These are phyloP conservation scores for Ustilago hordei DNA, from an alignment of 1,284 basidiomycete genomes.

Conservation along the genomic window DNA sequence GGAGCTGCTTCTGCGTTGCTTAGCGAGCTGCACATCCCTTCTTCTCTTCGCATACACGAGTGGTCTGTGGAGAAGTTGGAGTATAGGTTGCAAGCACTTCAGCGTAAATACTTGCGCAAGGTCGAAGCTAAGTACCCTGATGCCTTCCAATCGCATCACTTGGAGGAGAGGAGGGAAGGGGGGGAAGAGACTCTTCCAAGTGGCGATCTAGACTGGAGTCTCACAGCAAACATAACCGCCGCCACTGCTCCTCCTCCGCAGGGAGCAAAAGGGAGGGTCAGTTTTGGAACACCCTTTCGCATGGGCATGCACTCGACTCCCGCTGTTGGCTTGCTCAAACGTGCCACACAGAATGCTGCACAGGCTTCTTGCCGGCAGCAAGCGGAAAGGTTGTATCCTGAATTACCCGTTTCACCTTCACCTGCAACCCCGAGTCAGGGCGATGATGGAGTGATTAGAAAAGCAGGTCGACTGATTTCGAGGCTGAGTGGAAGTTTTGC, in stretches of 20 bases:
- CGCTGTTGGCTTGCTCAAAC: constrained; percentile 22
- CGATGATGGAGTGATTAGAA: constrained; percentile 18
- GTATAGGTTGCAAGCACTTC: constrained; percentile 32
- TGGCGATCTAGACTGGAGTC: constrained; percentile 45
- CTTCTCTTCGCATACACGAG: constrained; percentile 1
- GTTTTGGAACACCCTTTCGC: constrained; percentile 47
- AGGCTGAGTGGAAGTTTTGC: constrained; percentile 38
- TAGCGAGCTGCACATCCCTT: constrained; percentile 17
- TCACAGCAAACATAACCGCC: constrained; percentile 21
- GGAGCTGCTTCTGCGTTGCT: constrained; percentile 23
- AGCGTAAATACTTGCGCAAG: constrained; percentile 43
- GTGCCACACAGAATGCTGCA: constrained; percentile 18
- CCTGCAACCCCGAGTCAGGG: not conserved
- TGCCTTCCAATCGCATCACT: not conserved
- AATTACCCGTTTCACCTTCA: not conserved
- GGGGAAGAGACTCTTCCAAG: constrained; percentile 25
- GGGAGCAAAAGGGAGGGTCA: constrained; percentile 21
- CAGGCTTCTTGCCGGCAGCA: constrained; percentile 2
- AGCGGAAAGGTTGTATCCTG: not conserved
- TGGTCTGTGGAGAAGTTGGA: constrained; percentile 34
- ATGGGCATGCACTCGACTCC: constrained; percentile 51
- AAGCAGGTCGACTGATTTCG: constrained; percentile 34
- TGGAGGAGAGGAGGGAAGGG: not conserved
- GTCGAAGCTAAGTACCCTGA: constrained; percentile 21
- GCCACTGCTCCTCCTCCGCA: not conserved